A percentile compares a stretch with the other conserved stretches of the same genome.
phyloP scores from a whole-genome alignment of 2,329 filamentous ascomycete genomes.

The Raffaelea deltoideospora region DNA sequence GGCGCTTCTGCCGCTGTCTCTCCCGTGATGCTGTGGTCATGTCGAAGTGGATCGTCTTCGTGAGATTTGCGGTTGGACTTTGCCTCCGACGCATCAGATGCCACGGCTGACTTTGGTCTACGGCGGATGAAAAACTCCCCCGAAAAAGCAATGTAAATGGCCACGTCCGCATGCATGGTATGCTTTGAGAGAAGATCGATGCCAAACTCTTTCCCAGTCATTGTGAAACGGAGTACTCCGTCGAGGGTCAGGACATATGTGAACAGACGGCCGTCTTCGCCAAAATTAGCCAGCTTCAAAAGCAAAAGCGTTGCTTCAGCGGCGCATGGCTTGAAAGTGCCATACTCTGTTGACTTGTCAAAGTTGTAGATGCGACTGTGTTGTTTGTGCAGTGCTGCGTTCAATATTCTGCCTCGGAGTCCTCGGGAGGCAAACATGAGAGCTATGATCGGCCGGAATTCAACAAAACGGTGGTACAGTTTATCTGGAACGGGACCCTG shows the following conservation, averaged over 20 bases:
- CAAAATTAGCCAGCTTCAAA: constrained; percentile 72
- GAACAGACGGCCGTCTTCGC: constrained; percentile 72
- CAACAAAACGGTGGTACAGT: constrained; percentile 84
- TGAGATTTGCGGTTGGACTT: no score
- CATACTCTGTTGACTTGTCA: constrained; percentile 59
- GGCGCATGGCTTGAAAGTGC: constrained; percentile 50
- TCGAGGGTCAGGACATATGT: constrained; percentile 88
- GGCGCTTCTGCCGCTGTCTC: constrained; percentile 27
- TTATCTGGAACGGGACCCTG: constrained; percentile 64
- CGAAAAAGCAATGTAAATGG: constrained; percentile 78
- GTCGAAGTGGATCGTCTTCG: no score
- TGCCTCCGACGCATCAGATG: not conserved
- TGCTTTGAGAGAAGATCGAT: constrained; percentile 90
- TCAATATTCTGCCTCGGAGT: constrained; percentile 63
- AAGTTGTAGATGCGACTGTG: constrained; percentile 84
- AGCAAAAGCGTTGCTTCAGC: constrained; percentile 63
- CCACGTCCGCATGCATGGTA: constrained; percentile 91
- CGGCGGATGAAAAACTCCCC: constrained; percentile 86
- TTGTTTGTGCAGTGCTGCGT: constrained; percentile 79
- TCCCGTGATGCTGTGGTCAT: not conserved
- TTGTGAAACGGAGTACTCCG: constrained; percentile 75
- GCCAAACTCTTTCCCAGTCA: constrained; percentile 89
- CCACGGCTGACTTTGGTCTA: constrained; percentile 32
- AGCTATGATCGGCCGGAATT: constrained; percentile 81
- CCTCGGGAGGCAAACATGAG: constrained; percentile 74